A percentile compares a stretch with the other conserved stretches of the same genome.
phyloP scores from a whole-genome alignment of 2,329 filamentous ascomycete genomes.

The Metarhizium brunneum region DNA sequence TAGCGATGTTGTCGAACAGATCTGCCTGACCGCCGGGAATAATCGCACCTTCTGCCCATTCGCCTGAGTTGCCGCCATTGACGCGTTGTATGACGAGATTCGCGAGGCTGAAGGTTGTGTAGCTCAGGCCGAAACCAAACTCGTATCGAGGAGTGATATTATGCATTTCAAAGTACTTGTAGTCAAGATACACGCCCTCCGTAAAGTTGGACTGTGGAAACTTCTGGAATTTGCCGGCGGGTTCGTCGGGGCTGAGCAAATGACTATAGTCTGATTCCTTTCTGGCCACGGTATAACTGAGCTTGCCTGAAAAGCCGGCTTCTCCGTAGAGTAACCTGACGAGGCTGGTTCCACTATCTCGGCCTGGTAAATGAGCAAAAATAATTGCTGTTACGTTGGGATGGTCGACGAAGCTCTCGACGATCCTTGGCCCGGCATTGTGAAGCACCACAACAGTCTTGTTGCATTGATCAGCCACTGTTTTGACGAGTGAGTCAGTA shows the following conservation, averaged over 20 bases:
- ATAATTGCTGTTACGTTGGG: slow-evolving; percentile 55
- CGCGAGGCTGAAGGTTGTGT: slow-evolving; percentile 43
- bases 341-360: slow-evolving; percentile 49
- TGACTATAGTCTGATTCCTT: slow-evolving; percentile 46
- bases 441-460: slow-evolving; percentile 58
- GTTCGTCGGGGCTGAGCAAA: slow-evolving; percentile 27
- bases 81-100: slow-evolving; percentile 26
- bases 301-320: slow-evolving; percentile 44
- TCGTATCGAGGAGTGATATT: slow-evolving; percentile 42
- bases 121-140: slow-evolving; percentile 48
- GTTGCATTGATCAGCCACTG: slow-evolving; percentile 47
- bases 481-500: slow-evolving; percentile 45
- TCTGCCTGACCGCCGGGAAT: slow-evolving; percentile 34
- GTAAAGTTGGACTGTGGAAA: slow-evolving; percentile 43
- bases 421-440: slow-evolving; percentile 50
- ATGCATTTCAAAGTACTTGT: slow-evolving; percentile 41
- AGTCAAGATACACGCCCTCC: slow-evolving; percentile 44
- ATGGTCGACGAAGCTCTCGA: slow-evolving; percentile 54
- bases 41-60: slow-evolving; percentile 30
- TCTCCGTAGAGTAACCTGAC: slow-evolving; percentile 49
- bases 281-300: slow-evolving; percentile 53
- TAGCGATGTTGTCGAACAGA: slow-evolving; percentile 36
- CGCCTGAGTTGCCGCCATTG: slow-evolving; percentile 13
- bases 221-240: slow-evolving; percentile 41
- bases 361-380: slow-evolving; percentile 55